Evolutionary conservation across 345 rosid species (phyloP).

Genomic region (Orychophragmus violaceus): DNA sequence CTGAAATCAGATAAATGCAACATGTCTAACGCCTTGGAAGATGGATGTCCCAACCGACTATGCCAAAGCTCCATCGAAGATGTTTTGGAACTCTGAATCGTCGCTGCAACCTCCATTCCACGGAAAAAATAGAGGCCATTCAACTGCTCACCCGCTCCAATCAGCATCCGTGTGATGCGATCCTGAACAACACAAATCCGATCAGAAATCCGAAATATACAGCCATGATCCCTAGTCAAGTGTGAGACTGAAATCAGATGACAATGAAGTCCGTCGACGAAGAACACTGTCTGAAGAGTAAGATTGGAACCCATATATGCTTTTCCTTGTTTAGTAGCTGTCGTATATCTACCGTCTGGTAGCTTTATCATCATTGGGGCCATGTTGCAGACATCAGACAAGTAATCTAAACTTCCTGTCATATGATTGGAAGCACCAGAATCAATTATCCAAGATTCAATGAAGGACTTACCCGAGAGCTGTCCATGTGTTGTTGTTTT

Average conservation of each 20-base stretch:
- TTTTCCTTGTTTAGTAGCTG: background rate
- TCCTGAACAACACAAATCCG: background rate
- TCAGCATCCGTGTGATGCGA: background rate
- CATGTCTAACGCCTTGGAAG: background rate
- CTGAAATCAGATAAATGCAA: background rate
- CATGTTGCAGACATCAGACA: background rate
- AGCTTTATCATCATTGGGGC: background rate
- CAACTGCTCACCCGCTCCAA: no score
- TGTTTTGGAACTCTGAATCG: background rate
- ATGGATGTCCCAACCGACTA: background rate
- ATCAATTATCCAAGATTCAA: background rate
- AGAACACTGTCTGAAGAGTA: background rate
- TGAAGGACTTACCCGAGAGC: no score
- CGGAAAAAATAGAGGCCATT: background rate
- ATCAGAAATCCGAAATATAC: background rate
- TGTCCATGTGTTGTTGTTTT: no score
- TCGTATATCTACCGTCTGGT: background rate
- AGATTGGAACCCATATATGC: background rate
- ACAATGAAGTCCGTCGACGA: background rate
- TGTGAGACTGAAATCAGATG: background rate
- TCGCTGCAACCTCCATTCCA: background rate
- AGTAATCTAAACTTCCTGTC: background rate
- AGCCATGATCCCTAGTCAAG: background rate
- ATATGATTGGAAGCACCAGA: background rate
- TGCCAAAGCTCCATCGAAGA: background rate